These are phyloP conservation scores for Pseudocercospora vitis DNA, from an alignment of 2,329 filamentous ascomycete genomes.

Conservation along the genomic window DNA sequence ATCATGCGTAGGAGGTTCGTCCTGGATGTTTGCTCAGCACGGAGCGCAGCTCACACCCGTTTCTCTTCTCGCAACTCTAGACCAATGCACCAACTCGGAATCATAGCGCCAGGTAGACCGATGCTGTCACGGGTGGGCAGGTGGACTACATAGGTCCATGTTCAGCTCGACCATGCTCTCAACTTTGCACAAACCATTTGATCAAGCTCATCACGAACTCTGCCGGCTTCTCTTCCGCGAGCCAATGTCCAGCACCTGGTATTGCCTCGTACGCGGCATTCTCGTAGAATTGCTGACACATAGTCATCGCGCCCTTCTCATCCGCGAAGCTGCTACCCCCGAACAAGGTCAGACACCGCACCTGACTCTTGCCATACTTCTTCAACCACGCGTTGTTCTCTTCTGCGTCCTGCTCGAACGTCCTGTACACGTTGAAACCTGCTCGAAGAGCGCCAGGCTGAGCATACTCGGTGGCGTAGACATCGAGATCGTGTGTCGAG, in stretches of 20 bases:
- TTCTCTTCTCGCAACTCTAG: too few relatives aligned
- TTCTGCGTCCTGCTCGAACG: conserved; percentile 38
- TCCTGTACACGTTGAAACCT: conserved; percentile 37
- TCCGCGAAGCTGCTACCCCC: conserved; percentile 37
- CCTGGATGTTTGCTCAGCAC: too few relatives aligned
- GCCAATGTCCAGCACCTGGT: conserved; percentile 38
- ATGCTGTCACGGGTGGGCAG: too few relatives aligned
- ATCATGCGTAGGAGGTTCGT: too few relatives aligned
- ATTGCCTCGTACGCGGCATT: conserved; percentile 31
- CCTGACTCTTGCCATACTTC: conserved; percentile 26
- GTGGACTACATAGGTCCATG: too few relatives aligned
- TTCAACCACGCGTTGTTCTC: conserved; percentile 19
- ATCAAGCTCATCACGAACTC: conserved; percentile 39
- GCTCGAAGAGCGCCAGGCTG: conserved; percentile 38
- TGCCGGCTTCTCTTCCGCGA: conserved; percentile 43
- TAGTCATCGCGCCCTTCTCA: conserved; percentile 30
- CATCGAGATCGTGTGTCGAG: conserved; percentile 39
- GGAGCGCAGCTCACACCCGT: too few relatives aligned
- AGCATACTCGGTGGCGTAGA: conserved; percentile 41
- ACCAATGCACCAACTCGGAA: too few relatives aligned
- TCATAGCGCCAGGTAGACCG: too few relatives aligned
- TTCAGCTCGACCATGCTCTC: not conserved
- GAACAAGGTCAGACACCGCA: conserved; percentile 36
- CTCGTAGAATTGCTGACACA: conserved; percentile 37
- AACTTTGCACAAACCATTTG: conserved; percentile 29